These are phyloP conservation scores for Arthrinium puccinioides DNA, from an alignment of 2,329 filamentous ascomycete genomes.

Conservation along the genomic window DNA sequence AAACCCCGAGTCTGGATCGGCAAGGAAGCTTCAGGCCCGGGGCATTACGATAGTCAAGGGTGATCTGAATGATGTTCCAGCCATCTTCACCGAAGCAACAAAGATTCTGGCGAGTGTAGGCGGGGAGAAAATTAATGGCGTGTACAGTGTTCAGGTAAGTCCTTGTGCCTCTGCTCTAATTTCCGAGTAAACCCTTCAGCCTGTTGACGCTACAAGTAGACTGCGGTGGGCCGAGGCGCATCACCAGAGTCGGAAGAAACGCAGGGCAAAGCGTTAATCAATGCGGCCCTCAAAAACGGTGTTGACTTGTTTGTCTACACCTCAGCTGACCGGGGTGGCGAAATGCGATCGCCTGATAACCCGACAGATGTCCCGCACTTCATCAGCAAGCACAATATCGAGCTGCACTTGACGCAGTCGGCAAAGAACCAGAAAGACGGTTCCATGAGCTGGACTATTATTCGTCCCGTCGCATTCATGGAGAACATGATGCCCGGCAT, in stretches of 20 bases:
- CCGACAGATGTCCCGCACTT: slow-evolving; percentile 55
- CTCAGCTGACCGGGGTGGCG: slow-evolving; percentile 53
- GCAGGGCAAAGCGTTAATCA: slow-evolving; percentile 50
- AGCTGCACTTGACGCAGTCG: slow-evolving; percentile 47
- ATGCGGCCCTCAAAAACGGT: slow-evolving; percentile 44
- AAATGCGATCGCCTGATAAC: slow-evolving; percentile 35
- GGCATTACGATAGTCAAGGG: slow-evolving; percentile 50
- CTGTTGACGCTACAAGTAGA: neutral
- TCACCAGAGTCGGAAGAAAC: slow-evolving; percentile 30
- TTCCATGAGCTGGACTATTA: slow-evolving; percentile 27
- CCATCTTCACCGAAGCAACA: slow-evolving; percentile 34
- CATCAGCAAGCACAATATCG: slow-evolving; percentile 50
- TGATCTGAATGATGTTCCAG: slow-evolving; percentile 42
- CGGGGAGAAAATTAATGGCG: slow-evolving; percentile 42
- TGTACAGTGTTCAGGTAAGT: slow-evolving; percentile 51
- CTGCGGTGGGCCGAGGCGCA: slow-evolving; percentile 9
- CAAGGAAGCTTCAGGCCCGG: slow-evolving; percentile 37
- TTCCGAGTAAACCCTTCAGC: neutral
- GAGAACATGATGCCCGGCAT: slow-evolving; percentile 27
- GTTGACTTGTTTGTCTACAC: slow-evolving; percentile 55
- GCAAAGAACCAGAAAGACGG: slow-evolving; percentile 11
- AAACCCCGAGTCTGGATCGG: slow-evolving; percentile 40
- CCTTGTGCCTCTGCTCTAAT: neutral
- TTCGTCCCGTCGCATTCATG: slow-evolving; percentile 33
- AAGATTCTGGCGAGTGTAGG: slow-evolving; percentile 21